Evolutionary conservation across 78 protist genomes (phyloP).

Genomic region (Dictyostelium purpureum): DNA sequence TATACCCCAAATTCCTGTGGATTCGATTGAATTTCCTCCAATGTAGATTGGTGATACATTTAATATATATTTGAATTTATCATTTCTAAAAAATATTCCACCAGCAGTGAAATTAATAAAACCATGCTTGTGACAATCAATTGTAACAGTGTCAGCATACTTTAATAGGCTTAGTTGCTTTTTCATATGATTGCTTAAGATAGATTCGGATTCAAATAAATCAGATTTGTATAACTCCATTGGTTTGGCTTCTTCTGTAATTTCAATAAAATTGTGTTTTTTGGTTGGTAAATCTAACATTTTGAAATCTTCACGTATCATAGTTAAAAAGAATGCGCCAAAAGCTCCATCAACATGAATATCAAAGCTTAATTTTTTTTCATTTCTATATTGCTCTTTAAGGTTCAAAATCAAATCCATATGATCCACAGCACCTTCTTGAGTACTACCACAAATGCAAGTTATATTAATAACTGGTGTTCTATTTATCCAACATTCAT

Average conservation of each 20-base stretch:
- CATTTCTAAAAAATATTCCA: neutral
- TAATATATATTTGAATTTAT: neutral
- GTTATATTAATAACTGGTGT: neutral
- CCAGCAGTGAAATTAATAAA: neutral
- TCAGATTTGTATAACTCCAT: neutral
- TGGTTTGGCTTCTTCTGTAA: too few species aligned
- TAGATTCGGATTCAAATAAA: neutral
- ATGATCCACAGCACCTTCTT: neutral
- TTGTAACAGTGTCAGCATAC: neutral
- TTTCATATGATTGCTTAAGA: neutral
- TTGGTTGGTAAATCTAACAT: too few species aligned
- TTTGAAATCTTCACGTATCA: neutral
- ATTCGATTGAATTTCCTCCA: neutral
- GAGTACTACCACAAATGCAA: neutral
- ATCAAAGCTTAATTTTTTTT: neutral
- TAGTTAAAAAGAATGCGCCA: neutral
- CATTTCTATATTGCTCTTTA: neutral
- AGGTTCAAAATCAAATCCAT: neutral
- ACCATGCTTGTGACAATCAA: constrained; percentile 1
- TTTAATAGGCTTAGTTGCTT: neutral
- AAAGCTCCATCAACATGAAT: constrained; percentile 15
- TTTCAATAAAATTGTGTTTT: too few species aligned
- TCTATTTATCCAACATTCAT: neutral
- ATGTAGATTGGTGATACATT: neutral
- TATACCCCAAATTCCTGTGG: neutral